Evolutionary conservation across 495 filamentous ascomycete species (phyloP).

Genomic region (Podospora pseudopauciseta): DNA sequence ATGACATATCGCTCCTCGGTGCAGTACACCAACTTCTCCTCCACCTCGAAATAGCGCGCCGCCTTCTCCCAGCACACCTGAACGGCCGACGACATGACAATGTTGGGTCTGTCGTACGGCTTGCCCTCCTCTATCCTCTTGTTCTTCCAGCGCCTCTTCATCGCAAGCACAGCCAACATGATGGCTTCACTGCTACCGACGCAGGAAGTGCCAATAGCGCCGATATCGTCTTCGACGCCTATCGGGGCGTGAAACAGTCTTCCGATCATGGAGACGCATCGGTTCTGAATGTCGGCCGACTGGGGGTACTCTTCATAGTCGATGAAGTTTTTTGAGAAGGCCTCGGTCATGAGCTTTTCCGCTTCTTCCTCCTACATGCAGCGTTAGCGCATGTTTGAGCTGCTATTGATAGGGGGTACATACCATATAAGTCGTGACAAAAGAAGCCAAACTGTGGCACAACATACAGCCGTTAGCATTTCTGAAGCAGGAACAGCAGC

Average conservation of each 20-base stretch:
- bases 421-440: slow-evolving; percentile 88
- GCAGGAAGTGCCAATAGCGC: slow-evolving; percentile 78
- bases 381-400: background rate
- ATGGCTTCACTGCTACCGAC: slow-evolving; percentile 87
- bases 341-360: slow-evolving; percentile 85
- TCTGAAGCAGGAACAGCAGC: background rate
- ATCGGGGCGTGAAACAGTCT: slow-evolving; percentile 74
- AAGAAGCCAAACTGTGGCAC: slow-evolving; percentile 60
- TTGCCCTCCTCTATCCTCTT: slow-evolving; percentile 74
- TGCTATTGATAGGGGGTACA: slow-evolving; percentile 3
- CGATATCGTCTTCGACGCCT: slow-evolving; percentile 40
- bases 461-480: slow-evolving; percentile 10
- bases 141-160: slow-evolving; percentile 95
- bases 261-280: slow-evolving; percentile 92
- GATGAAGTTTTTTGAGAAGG: slow-evolving; percentile 89
- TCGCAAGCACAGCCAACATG: slow-evolving; percentile 83
- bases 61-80: slow-evolving; percentile 98
- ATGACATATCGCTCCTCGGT: slow-evolving; percentile 77
- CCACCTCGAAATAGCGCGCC: slow-evolving; percentile 88
- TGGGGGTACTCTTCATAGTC: slow-evolving; percentile 92
- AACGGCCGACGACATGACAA: slow-evolving; percentile 88
- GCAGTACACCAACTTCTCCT: slow-evolving; percentile 86
- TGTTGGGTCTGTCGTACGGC: slow-evolving; percentile 71
- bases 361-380: slow-evolving; percentile 72
- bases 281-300: slow-evolving; percentile 84